Evolutionary conservation across 768 basidiomycete genomes (phyloP), one percentile per base, ranked within the genome.

Genomic region (Xanthoconium stramineum): DNA sequence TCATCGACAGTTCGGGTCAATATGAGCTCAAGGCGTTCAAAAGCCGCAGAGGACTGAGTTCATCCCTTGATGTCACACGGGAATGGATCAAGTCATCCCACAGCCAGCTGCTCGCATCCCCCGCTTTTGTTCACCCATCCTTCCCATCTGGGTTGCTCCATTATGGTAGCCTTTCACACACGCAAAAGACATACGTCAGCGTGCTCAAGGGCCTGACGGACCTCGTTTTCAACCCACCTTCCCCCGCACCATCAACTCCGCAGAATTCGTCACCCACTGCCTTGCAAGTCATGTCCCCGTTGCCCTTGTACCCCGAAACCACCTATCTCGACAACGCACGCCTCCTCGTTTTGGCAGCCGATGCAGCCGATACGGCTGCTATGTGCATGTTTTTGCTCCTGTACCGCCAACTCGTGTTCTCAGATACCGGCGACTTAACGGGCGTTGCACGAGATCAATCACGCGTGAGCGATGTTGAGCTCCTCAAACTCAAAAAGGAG

Each of bases 1-100:
- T 97, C 54, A 80, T 91, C 63, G 83, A 86, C 56, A 85, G 86
- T 38, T 85, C 94, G 2, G 84, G 86, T 20, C 83, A 85, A 39
- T 91, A 89, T 65, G 93, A 96, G 69, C 78, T 87, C 60, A 82
- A 83, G 66, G 84, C 85, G 29, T 90, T 95, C 75, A 83, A 84
- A 70, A 78, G 80, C 62, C 77, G 80, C 57, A 80, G 78, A 68
- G 77, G 74, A 56, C 56, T 61, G 36, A 69, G 73, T 55, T 70
- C 74, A 47, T 80, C 82, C 12, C 74, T 86, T 46, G 74, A 73
- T 56, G 65, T 78, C 40, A 87, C 89, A 42, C 82, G 81, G 44
- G 76, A 80, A 66, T 91, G 90, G 89, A 76, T 91, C 44, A 74
- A 73, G 49, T 66, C 75, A 24, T 82, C 86, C 48, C 77, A 83